phyloP scores from a whole-genome alignment of 31 red algal species.

The Endocladia muricata region DNA sequence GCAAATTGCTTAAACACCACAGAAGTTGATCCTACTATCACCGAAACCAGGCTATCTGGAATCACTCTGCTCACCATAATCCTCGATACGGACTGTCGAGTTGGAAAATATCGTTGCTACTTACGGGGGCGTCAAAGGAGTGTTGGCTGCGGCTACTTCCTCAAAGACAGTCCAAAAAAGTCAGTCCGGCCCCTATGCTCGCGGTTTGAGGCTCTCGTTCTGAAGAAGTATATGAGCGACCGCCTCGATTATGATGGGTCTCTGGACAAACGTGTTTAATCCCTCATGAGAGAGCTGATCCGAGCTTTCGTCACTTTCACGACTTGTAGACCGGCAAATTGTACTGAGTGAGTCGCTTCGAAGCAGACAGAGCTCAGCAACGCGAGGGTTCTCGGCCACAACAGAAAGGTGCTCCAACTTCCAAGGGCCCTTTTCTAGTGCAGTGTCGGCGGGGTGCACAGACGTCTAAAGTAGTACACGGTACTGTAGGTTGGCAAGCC shows the following conservation, averaged over 20 bases:
- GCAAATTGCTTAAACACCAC: background rate
- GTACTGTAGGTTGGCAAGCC: too few relatives aligned
- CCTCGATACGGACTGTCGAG: background rate
- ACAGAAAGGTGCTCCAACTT: too few relatives aligned
- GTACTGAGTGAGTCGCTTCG: too few relatives aligned
- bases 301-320: slow-evolving; percentile 12
- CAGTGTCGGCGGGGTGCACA: too few relatives aligned
- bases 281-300: background rate
- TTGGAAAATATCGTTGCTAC: background rate
- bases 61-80: background rate
- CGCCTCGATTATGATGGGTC: slow-evolving; percentile 1
- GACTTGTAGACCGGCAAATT: too few relatives aligned
- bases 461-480: too few relatives aligned
- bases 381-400: background rate
- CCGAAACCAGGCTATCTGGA: background rate
- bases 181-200: background rate
- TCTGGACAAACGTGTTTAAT: slow-evolving; percentile 16
- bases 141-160: background rate
- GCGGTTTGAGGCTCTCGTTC: background rate
- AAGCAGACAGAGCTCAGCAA: background rate
- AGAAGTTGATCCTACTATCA: background rate
- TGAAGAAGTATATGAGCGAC: slow-evolving; percentile 7
- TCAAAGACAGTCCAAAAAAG: background rate
- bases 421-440: too few relatives aligned
- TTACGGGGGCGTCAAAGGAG: background rate